Evolutionary conservation across 768 basidiomycete genomes (phyloP).

Genomic region (Tylopilus felleus): DNA sequence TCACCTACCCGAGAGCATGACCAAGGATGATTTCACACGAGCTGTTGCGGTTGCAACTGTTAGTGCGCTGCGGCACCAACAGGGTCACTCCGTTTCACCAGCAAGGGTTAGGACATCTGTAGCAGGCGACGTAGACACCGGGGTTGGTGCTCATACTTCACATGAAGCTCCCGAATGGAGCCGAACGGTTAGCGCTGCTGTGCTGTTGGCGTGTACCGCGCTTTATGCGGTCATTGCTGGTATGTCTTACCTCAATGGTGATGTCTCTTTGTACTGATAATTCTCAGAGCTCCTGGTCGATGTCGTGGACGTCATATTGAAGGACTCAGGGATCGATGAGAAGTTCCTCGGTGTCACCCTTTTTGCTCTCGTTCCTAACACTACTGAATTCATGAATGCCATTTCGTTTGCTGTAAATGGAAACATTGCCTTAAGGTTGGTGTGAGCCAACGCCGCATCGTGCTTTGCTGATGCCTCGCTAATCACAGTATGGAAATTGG

Average conservation of each 20-base stretch:
- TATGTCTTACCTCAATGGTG: slow-evolving; percentile 36
- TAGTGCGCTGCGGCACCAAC: slow-evolving; percentile 81
- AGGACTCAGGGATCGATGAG: slow-evolving; percentile 91
- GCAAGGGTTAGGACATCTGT: slow-evolving; percentile 44
- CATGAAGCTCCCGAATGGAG: slow-evolving; percentile 99
- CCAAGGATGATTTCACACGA: slow-evolving; percentile 85
- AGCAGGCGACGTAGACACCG: slow-evolving; percentile 38
- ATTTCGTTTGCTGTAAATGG: slow-evolving; percentile 96
- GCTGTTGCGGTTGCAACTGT: slow-evolving; percentile 95
- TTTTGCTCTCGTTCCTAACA: slow-evolving; percentile 97
- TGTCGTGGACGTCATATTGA: slow-evolving; percentile 90
- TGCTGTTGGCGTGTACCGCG: slow-evolving; percentile 84
- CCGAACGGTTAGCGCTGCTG: slow-evolving; percentile 81
- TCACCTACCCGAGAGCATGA: slow-evolving; percentile 59
- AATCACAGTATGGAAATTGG: slow-evolving; percentile 92
- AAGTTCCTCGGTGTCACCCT: slow-evolving; percentile 96
- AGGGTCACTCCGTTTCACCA: slow-evolving; percentile 49
- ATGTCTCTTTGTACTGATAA: not conserved
- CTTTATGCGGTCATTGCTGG: slow-evolving; percentile 96
- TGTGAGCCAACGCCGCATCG: not conserved
- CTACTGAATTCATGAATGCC: slow-evolving; percentile 99
- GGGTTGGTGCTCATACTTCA: slow-evolving; percentile 63
- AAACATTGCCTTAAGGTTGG: slow-evolving; percentile 92
- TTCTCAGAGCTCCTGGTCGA: slow-evolving; percentile 84
- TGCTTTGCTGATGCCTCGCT: slow-evolving; percentile 1